Evolutionary conservation across 768 basidiomycete species (phyloP).

Genomic region (Lactifluus rugatus): DNA sequence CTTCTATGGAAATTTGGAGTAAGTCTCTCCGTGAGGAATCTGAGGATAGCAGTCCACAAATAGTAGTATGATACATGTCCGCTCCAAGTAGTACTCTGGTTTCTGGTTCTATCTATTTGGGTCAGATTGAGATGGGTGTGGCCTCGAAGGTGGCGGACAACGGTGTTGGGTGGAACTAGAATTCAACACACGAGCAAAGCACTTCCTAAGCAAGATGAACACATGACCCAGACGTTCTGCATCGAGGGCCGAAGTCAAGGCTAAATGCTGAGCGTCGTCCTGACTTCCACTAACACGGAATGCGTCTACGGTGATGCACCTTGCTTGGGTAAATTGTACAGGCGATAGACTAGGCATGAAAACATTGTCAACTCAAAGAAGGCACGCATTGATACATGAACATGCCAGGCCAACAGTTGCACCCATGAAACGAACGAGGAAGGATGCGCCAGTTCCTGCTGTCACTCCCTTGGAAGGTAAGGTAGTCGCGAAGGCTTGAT

Average conservation of each 20-base stretch:
- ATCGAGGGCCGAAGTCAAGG: neutral
- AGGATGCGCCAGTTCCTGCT: conserved; percentile 77
- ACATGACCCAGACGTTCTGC: conserved; percentile 18
- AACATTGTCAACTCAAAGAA: conserved; percentile 5
- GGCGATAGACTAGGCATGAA: conserved; percentile 49
- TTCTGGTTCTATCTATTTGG: neutral
- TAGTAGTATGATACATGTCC: conserved; percentile 1
- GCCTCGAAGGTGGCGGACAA: neutral
- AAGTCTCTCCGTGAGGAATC: no score
- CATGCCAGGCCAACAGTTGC: conserved; percentile 73
- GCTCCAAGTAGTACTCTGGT: neutral
- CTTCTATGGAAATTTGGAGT: neutral
- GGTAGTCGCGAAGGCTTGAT: conserved; percentile 64
- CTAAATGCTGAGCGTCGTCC: neutral
- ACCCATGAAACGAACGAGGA: conserved; percentile 79
- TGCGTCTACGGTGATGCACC: conserved; percentile 6
- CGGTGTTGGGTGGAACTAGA: conserved; percentile 8
- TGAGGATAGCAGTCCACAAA: neutral
- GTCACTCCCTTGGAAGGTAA: conserved; percentile 60
- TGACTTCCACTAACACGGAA: conserved; percentile 12
- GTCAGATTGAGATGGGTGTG: neutral
- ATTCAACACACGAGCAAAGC: conserved; percentile 13
- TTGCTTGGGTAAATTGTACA: conserved; percentile 49
- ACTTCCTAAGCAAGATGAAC: conserved; percentile 18
- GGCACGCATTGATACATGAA: neutral